Evolutionary conservation across 1,284 basidiomycete species (phyloP).

Genomic region (Cutaneotrichosporon sp.): DNA sequence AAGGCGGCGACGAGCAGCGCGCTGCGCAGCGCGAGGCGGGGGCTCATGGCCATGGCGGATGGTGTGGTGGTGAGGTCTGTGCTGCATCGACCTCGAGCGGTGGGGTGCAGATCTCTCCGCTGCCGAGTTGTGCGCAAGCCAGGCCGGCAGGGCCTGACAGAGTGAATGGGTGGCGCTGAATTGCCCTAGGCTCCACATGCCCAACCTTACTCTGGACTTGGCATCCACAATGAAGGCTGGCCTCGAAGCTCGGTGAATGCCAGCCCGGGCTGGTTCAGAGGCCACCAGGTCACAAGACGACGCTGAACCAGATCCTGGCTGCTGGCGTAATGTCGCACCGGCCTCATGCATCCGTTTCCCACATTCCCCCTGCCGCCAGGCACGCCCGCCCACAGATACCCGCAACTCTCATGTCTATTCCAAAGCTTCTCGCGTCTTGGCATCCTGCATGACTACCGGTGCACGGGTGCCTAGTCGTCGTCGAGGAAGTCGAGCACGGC

Average conservation of each 20-base stretch:
- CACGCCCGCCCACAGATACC: background rate
- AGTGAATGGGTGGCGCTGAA: background rate
- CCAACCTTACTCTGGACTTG: no score
- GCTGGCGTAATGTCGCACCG: no score
- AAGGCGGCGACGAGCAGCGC: background rate
- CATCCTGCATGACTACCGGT: background rate
- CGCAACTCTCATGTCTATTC: background rate
- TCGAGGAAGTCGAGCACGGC: slow-evolving; percentile 24
- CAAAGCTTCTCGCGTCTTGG: no score
- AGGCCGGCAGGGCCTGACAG: background rate
- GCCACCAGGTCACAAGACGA: no score
- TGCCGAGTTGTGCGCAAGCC: background rate
- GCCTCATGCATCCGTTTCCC: no score
- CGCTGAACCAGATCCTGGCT: no score
- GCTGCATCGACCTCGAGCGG: no score
- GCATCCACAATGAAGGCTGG: no score
- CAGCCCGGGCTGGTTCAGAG: no score
- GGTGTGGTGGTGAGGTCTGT: background rate
- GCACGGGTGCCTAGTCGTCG: slow-evolving; percentile 14
- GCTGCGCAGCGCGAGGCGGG: background rate
- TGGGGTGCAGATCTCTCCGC: no score
- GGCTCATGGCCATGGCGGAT: background rate
- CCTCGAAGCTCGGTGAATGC: no score
- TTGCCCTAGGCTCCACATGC: background rate
- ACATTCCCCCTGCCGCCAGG: background rate